phyloP scores from a whole-genome alignment of 495 filamentous ascomycete species.

The Aspergillus hancockii region DNA sequence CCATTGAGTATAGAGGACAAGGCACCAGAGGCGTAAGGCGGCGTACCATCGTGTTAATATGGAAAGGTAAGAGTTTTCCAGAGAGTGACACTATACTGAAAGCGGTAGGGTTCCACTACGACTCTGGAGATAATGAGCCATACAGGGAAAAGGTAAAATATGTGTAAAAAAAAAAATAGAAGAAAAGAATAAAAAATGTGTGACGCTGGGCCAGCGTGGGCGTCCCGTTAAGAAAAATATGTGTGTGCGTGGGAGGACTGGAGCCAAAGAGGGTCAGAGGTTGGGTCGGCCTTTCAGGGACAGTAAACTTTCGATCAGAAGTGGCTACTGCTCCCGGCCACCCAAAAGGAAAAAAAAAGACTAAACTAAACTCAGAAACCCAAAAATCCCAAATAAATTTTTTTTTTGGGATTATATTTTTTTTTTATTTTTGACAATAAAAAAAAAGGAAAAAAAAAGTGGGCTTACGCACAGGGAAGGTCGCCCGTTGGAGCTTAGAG shows the following conservation, averaged over 20 bases:
- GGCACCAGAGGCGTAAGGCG: constrained; percentile 21
- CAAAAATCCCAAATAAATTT: constrained; percentile 13
- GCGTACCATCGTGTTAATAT: constrained; percentile 19
- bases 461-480: constrained; percentile 32
- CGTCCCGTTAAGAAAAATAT: constrained; percentile 25
- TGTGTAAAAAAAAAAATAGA: not conserved
- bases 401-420: no score
- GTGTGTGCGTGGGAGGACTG: constrained; percentile 14
- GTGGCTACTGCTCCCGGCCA: constrained; percentile 28
- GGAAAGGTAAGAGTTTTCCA: constrained; percentile 28
- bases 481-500: constrained; percentile 33
- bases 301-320: constrained; percentile 21
- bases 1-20: constrained; percentile 18
- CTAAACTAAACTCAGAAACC: constrained; percentile 8
- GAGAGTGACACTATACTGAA: constrained; percentile 16
- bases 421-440: constrained; percentile 5
- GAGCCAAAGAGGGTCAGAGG: constrained; percentile 7
- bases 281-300: constrained; percentile 22
- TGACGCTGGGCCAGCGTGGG: constrained; percentile 11
- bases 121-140: constrained; percentile 17
- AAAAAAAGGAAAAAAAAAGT: constrained; percentile 25
- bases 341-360: constrained; percentile 11
- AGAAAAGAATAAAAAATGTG: constrained; percentile 12
- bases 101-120: constrained; percentile 14
- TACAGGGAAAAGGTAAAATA: constrained; percentile 15